Evolutionary conservation across 805 yeast genomes (phyloP).

Genomic region (Cyberlindnera euphorbiae): DNA sequence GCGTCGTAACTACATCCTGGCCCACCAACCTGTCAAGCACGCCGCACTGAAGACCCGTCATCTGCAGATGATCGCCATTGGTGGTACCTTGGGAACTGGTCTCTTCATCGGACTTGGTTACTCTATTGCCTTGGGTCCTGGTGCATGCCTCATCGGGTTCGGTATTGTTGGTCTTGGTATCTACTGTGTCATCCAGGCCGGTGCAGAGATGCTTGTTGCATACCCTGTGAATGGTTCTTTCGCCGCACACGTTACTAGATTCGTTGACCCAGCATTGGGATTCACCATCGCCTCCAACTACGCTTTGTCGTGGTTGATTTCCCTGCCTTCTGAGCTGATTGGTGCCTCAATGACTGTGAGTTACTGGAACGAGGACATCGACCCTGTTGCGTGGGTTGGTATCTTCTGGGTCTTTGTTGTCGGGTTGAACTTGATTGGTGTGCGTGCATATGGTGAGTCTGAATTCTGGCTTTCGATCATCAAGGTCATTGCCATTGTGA

Average conservation of each 20-base stretch:
- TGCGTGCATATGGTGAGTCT: constrained; percentile 50
- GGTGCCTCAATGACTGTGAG: constrained; percentile 54
- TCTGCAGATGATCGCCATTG: constrained; percentile 63
- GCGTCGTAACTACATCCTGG: constrained; percentile 24
- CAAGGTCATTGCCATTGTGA: constrained; percentile 41
- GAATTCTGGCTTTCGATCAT: constrained; percentile 43
- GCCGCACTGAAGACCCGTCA: constrained; percentile 49
- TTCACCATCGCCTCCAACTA: constrained; percentile 52
- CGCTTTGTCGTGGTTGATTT: constrained; percentile 51
- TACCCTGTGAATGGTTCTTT: constrained; percentile 53
- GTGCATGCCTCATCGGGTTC: constrained; percentile 58
- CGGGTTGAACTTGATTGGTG: constrained; percentile 47
- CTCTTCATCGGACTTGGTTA: constrained; percentile 62
- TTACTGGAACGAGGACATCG: constrained; percentile 45
- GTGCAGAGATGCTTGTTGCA: constrained; percentile 49
- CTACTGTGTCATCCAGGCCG: constrained; percentile 55
- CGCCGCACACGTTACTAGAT: constrained; percentile 44
- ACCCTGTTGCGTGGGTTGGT: constrained; percentile 57
- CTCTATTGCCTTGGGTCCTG: constrained; percentile 57
- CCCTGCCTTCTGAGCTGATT: constrained; percentile 55
- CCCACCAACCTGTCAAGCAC: constrained; percentile 32
- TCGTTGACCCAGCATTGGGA: constrained; percentile 52
- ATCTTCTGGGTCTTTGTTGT: constrained; percentile 46
- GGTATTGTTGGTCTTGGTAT: constrained; percentile 51
- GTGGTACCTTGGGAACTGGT: constrained; percentile 72